phyloP scores from a whole-genome alignment of 345 rosid species.

The Eutrema japonicum region DNA sequence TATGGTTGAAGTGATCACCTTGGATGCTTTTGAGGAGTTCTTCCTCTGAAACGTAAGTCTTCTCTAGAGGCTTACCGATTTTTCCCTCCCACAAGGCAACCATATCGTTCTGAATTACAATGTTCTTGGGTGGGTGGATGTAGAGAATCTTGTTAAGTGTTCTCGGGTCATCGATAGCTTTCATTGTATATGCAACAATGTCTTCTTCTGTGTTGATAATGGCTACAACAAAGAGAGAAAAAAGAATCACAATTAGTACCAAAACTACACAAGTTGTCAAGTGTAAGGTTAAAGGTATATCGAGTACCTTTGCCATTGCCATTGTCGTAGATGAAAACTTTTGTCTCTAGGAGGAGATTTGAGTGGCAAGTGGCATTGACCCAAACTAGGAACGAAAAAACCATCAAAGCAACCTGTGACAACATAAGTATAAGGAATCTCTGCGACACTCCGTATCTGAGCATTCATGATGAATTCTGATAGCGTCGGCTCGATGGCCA shows the following conservation, averaged over 20 bases:
- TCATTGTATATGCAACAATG: slow-evolving; percentile 67
- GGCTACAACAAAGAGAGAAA: slow-evolving; percentile 46
- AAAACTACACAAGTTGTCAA: not conserved
- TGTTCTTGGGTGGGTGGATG: slow-evolving; percentile 70
- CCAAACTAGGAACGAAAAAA: slow-evolving; percentile 47
- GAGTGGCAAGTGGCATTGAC: slow-evolving; percentile 49
- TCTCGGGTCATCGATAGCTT: slow-evolving; percentile 68
- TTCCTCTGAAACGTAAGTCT: slow-evolving; percentile 57
- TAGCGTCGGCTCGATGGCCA: slow-evolving; percentile 57
- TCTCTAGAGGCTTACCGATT: slow-evolving; percentile 64
- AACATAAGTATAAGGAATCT: slow-evolving; percentile 63
- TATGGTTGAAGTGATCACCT: slow-evolving; percentile 48
- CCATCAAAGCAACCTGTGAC: slow-evolving; percentile 58
- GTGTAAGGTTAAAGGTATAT: not conserved
- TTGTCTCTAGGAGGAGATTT: slow-evolving; percentile 62
- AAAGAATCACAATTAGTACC: not conserved
- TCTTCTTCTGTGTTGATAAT: slow-evolving; percentile 65
- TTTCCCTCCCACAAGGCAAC: slow-evolving; percentile 72
- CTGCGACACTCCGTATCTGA: slow-evolving; percentile 53
- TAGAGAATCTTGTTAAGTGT: slow-evolving; percentile 65
- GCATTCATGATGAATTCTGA: slow-evolving; percentile 52
- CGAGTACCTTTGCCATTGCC: slow-evolving; percentile 59
- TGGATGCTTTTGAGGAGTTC: slow-evolving; percentile 62
- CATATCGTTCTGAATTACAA: slow-evolving; percentile 70
- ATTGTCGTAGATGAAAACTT: slow-evolving; percentile 51